Base-by-base conservation (phyloP, 2,329 filamentous ascomycete species). In the Penicillium sp. region DNA sequence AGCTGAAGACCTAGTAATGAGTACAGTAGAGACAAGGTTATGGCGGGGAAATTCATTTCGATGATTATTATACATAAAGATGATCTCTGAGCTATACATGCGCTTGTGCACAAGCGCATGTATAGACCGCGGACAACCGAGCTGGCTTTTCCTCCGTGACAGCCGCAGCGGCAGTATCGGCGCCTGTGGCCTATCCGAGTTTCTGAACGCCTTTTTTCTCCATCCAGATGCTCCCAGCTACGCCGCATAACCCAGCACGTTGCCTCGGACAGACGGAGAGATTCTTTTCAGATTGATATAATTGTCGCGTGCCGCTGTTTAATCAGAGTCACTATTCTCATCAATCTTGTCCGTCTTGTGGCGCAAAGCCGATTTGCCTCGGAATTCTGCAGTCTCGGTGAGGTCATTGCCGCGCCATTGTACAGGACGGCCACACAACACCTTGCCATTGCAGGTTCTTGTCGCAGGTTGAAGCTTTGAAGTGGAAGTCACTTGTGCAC, bases 211-310 rank as follows among this genome's bases (percentile, higher is more conserved):
- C 43, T 66, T 47, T 60, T 62, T 63, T 66, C 58, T 55, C 27
- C 54, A 50, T 40, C 50, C 59, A 62, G 67, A 78, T 77, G 73
- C 73, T 78, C 69, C 63, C 58, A 66, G 65, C 73, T 78, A 78
- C 76, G 76, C 76, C 51, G 76, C 74, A 78, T 77, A 77, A 69
- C 73, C 72, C 75, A 78, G 73, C 71, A 78, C 76, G 63, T 64
- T 46, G 27, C 16, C 47, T 40, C 65, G 66, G 66, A 63, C 65
- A 60, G 59, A 64, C 54, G 63, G 66, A 68, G 60, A 36, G 47
- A 11, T 59, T 19, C 9, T 33, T 16, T 43, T 14, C 16, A 52
- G 4, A 11, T 6, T 41, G n/a, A 19, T 52, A 31, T 31, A 41
- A 24, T 19, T 54, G 19, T 33, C 51, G 22, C 54, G 51, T 36